phyloP scores from a whole-genome alignment of 768 basidiomycete genomes.

The Auricularia auricula-judae region DNA sequence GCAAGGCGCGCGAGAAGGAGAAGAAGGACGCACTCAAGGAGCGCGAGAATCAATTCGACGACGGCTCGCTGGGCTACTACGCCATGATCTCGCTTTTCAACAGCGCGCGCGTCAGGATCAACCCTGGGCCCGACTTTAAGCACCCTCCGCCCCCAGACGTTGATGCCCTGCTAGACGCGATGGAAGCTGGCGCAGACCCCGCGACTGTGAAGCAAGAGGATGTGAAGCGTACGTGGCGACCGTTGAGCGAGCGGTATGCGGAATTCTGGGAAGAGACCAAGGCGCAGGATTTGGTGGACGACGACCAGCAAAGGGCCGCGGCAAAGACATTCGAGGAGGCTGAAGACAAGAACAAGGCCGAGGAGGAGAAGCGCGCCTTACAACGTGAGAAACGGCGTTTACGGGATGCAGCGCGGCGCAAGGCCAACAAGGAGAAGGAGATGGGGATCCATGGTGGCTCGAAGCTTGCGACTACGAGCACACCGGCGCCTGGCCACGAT shows the following conservation, averaged over 20 bases:
- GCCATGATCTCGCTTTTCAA: slow-evolving; percentile 92
- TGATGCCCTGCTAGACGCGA: slow-evolving; percentile 44
- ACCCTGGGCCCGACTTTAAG: slow-evolving; percentile 82
- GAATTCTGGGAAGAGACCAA: slow-evolving; percentile 64
- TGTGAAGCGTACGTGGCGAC: slow-evolving; percentile 49
- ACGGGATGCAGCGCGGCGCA: slow-evolving; percentile 6
- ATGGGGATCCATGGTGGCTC: background rate
- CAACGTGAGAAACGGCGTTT: slow-evolving; percentile 8
- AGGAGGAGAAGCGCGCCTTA: background rate
- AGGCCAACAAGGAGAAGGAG: background rate
- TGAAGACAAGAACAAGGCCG: slow-evolving; percentile 4
- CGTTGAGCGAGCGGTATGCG: slow-evolving; percentile 71
- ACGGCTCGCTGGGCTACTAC: slow-evolving; percentile 92
- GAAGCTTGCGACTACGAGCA: background rate
- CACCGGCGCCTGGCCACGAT: background rate
- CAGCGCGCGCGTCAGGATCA: slow-evolving; percentile 70
- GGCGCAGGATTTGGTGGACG: background rate
- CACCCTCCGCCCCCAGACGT: slow-evolving; percentile 72
- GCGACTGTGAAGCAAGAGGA: slow-evolving; percentile 15
- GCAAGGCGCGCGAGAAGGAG: slow-evolving; percentile 50
- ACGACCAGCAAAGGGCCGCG: background rate
- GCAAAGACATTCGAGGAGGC: background rate
- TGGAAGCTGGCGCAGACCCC: slow-evolving; percentile 19
- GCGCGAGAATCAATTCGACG: slow-evolving; percentile 83
- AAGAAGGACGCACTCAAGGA: slow-evolving; percentile 57